A percentile compares a stretch with the other conserved stretches of the same genome.
These are phyloP conservation scores for Fragosphaeria purpurea DNA, from an alignment of 2,329 filamentous ascomycete species.

Conservation along the genomic window DNA sequence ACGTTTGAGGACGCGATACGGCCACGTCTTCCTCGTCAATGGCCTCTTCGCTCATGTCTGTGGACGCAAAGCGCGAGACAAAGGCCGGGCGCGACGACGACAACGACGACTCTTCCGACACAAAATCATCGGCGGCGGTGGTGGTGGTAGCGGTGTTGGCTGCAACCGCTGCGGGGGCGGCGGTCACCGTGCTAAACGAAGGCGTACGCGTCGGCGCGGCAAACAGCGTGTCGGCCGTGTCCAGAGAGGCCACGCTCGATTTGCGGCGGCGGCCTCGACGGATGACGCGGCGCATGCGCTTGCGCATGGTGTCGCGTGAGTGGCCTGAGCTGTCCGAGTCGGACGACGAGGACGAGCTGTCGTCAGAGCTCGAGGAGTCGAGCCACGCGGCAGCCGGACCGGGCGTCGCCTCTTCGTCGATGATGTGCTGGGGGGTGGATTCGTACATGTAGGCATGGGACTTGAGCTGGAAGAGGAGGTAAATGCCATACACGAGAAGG, in stretches of 20 bases:
- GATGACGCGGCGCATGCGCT: slow-evolving; percentile 52
- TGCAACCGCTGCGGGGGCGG: background rate
- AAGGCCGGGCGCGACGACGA: slow-evolving; percentile 25
- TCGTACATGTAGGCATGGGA: slow-evolving; percentile 88
- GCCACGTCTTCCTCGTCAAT: slow-evolving; percentile 36
- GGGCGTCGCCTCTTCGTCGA: slow-evolving; percentile 82
- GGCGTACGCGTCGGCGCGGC: slow-evolving; percentile 25
- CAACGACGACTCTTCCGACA: slow-evolving; percentile 28
- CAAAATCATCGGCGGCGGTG: slow-evolving; percentile 25
- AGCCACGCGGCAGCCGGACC: slow-evolving; percentile 76
- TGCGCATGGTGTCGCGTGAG: slow-evolving; percentile 42
- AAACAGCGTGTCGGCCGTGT: slow-evolving; percentile 31
- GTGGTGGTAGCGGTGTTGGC: no score
- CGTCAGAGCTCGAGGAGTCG: slow-evolving; percentile 47
- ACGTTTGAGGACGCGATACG: slow-evolving; percentile 18
- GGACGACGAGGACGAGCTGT: slow-evolving; percentile 34
- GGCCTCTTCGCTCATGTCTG: slow-evolving; percentile 32
- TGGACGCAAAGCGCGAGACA: slow-evolving; percentile 26
- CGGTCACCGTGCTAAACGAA: slow-evolving; percentile 30
- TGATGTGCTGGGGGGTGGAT: slow-evolving; percentile 83
- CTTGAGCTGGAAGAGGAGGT: slow-evolving; percentile 83
- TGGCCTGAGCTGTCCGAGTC: slow-evolving; percentile 47
- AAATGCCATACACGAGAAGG: slow-evolving; percentile 71
- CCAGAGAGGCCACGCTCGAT: slow-evolving; percentile 49
- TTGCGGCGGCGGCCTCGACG: slow-evolving; percentile 38